Evolutionary conservation across 129 eudicot genomes (phyloP).

Genomic region (Arctium lappa): DNA sequence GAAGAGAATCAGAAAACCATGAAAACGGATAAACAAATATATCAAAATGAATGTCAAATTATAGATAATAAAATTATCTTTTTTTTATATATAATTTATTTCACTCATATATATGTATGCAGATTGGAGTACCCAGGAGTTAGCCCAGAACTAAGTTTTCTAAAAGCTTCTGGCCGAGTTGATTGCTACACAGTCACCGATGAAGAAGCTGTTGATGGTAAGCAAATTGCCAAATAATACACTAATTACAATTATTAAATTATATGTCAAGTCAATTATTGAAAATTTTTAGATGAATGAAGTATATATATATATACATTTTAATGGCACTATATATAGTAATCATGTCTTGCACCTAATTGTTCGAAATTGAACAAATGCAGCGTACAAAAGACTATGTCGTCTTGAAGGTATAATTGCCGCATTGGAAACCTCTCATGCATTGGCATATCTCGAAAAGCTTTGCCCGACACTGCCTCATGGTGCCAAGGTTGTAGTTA

Average conservation of each 20-base stretch:
- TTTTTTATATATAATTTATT: too few relatives aligned
- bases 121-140: constrained; percentile 76
- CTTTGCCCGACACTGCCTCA: constrained; percentile 48
- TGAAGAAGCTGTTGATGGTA: constrained; percentile 72
- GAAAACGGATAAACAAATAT: too few relatives aligned
- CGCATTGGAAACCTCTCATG: constrained; percentile 61
- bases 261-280: too few relatives aligned
- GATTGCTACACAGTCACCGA: constrained; percentile 60
- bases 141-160: constrained; percentile 75
- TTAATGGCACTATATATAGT: background rate
- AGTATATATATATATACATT: too few relatives aligned
- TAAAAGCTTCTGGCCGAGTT: constrained; percentile 53
- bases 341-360: background rate
- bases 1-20: too few relatives aligned
- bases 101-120: background rate
- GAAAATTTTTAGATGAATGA: too few relatives aligned
- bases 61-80: too few relatives aligned
- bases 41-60: too few relatives aligned
- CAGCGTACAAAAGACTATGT: constrained; percentile 50
- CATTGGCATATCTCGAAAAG: constrained; percentile 54
- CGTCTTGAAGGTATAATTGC: constrained; percentile 63
- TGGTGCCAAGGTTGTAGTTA: constrained; percentile 53
- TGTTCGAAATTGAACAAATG: constrained; percentile 2
- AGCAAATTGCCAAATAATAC: background rate
- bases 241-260: background rate